phyloP scores from a whole-genome alignment of 495 filamentous ascomycete genomes.

The Barbatosphaeria neglecta region DNA sequence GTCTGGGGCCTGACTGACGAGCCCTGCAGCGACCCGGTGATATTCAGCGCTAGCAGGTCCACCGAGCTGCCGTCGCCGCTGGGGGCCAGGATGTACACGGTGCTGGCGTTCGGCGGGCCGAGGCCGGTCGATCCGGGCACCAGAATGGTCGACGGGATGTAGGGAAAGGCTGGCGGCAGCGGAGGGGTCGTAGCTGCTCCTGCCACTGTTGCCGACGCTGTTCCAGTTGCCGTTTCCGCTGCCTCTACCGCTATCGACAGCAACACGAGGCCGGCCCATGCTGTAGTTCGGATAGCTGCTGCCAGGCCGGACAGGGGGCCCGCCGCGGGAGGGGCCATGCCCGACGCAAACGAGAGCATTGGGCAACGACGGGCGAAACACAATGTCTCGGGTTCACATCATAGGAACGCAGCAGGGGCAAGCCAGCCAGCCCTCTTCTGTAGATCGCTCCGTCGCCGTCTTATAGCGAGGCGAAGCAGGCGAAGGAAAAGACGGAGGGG shows the following conservation, averaged over 20 bases:
- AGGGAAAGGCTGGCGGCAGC: slow-evolving; percentile 45
- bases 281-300: not conserved
- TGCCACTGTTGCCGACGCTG: not conserved
- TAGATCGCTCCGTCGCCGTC: not conserved
- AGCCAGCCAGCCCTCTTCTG: no score
- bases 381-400: not conserved
- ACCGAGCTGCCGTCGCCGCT: slow-evolving; percentile 32
- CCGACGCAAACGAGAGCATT: not conserved
- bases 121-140: slow-evolving; percentile 34
- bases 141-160: slow-evolving; percentile 61
- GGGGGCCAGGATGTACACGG: slow-evolving; percentile 50
- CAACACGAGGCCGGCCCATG: not conserved
- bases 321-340: not conserved
- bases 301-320: not conserved
- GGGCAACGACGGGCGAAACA: not conserved
- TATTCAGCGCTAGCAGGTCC: slow-evolving; percentile 51
- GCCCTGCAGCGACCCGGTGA: slow-evolving; percentile 42
- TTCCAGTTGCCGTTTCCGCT: no score
- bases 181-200: not conserved
- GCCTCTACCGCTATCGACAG: not conserved
- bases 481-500: not conserved
- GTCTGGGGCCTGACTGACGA: slow-evolving; percentile 41
- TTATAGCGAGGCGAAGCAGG: not conserved
- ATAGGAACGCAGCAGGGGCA: no score
- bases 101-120: slow-evolving; percentile 10